Percentiles rank a stretch among this genome's conserved stretches.
Conservation (phyloP, 306 rosid genomes). For the Castanea crenata region DNA sequence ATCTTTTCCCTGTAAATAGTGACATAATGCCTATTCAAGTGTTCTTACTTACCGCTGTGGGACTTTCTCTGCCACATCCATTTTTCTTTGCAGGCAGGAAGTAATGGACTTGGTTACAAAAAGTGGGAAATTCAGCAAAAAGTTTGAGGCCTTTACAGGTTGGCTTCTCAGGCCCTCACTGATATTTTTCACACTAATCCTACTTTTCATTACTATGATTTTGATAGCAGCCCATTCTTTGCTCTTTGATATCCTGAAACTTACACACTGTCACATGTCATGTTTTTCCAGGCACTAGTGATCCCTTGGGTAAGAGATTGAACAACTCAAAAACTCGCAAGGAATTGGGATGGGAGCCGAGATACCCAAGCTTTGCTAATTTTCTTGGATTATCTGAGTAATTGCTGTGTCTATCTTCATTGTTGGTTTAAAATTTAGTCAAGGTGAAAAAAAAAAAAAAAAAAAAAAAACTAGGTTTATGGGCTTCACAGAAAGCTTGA, state of each 20-base stretch:
- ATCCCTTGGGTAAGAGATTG: constrained; percentile 84
- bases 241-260: background rate
- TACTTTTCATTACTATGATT: background rate
- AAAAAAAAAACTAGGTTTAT: background rate
- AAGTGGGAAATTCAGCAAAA: constrained; percentile 78
- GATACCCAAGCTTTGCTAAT: constrained; percentile 68
- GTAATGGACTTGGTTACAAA: constrained; percentile 74
- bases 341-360: constrained; percentile 92
- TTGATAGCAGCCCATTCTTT: background rate
- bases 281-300: constrained; percentile 57
- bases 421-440: background rate
- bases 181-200: background rate
- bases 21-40: background rate
- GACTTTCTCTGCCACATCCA: constrained; percentile 11
- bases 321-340: constrained; percentile 78
- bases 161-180: constrained; percentile 1
- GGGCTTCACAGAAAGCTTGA: background rate
- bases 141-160: constrained; percentile 82
- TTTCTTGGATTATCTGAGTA: constrained; percentile 60
- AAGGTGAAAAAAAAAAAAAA: background rate
- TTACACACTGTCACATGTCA: background rate
- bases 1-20: background rate
- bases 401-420: constrained; percentile 1
- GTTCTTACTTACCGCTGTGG: background rate
- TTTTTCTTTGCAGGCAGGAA: constrained; percentile 75